phyloP scores from a whole-genome alignment of 148 eudicot species.

The Rhododendron henanense region DNA sequence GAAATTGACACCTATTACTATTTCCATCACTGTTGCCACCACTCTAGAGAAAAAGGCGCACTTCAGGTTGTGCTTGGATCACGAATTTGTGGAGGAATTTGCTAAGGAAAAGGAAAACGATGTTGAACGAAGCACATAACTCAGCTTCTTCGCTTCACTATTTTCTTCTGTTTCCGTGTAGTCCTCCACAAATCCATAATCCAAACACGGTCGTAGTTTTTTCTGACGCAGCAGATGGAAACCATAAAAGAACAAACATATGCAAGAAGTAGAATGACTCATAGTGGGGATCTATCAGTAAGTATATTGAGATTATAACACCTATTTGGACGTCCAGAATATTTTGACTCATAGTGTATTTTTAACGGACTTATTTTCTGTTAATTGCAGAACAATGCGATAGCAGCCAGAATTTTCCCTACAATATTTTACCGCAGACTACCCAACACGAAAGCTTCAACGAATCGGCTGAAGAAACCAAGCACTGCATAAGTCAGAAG shows the following conservation, averaged over 20 bases:
- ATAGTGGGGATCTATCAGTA: no score
- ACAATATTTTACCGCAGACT: constrained; percentile 5
- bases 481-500: background rate
- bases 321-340: no score
- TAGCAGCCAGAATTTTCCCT: constrained; percentile 8
- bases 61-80: background rate
- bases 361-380: background rate
- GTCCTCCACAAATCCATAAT: background rate
- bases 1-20: no score
- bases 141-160: background rate
- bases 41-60: background rate
- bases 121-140: background rate
- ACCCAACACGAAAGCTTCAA: constrained; percentile 1
- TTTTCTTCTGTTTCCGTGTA: background rate
- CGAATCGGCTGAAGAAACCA: constrained; percentile 14
- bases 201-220: background rate
- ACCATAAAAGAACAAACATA: no score
- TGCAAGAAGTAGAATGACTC: no score
- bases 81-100: background rate
- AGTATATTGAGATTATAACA: no score
- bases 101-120: background rate
- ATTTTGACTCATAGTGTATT: no score
- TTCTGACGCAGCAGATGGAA: no score
- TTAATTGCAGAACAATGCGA: constrained; percentile 19
- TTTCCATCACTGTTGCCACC: no score